phyloP scores from a whole-genome alignment of 1,284 basidiomycete species.

The Rhizopogon hawkerae region DNA sequence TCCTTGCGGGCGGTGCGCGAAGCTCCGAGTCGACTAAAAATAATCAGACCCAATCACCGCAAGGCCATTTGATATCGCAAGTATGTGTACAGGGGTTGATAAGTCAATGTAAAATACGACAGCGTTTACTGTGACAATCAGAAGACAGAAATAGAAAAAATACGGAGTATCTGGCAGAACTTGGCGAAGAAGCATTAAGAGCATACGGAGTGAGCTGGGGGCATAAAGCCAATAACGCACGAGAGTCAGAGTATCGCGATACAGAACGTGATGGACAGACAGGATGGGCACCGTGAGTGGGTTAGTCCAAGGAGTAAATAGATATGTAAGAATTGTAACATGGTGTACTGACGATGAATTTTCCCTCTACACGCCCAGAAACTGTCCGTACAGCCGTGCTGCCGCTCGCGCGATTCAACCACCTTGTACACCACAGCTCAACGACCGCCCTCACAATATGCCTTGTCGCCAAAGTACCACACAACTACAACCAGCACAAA shows the following conservation, averaged over 20 bases:
- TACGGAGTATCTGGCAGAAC: slow-evolving; percentile 5
- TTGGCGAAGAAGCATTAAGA: slow-evolving; percentile 5
- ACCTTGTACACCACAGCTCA: not conserved
- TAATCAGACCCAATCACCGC: not conserved
- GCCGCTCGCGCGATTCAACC: slow-evolving; percentile 1
- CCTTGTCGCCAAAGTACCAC: slow-evolving; percentile 5
- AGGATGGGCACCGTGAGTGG: slow-evolving; percentile 14
- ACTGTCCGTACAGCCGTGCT: not conserved
- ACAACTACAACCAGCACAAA: slow-evolving; percentile 19
- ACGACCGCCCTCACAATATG: not conserved
- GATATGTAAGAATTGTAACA: slow-evolving; percentile 26
- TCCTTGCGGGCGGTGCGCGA: not conserved
- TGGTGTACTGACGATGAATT: slow-evolving; percentile 4
- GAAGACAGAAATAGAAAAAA: slow-evolving; percentile 4
- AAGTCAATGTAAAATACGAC: slow-evolving; percentile 25
- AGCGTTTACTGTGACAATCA: slow-evolving; percentile 20
- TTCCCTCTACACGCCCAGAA: slow-evolving; percentile 4
- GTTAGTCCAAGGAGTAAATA: slow-evolving; percentile 26
- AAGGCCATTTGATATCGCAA: too few species aligned
- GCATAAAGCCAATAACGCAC: slow-evolving; percentile 6
- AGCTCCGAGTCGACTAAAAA: not conserved
- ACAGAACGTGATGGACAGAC: slow-evolving; percentile 11
- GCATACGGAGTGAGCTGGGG: slow-evolving; percentile 5
- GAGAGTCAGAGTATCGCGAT: slow-evolving; percentile 1
- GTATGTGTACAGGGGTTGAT: slow-evolving; percentile 5